A percentile compares a stretch with the other conserved stretches of the same genome.
Evolutionary conservation across 768 basidiomycete species (phyloP).

Genomic region (Tubosaeta sp.): DNA sequence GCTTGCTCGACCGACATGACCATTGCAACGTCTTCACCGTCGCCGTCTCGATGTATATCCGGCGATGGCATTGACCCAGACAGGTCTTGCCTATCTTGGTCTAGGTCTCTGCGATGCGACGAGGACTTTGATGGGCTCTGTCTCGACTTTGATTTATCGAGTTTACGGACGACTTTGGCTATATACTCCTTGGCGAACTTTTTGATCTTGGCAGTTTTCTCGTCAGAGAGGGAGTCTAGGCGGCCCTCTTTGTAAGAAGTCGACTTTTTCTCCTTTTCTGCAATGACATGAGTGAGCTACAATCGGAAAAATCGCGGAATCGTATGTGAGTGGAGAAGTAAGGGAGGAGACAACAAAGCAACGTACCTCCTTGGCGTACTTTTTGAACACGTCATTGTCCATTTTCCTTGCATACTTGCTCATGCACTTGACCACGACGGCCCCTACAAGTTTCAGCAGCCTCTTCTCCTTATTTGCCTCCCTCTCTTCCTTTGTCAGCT

Average conservation of each 20-base stretch:
- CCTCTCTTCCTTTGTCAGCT: slow-evolving; percentile 52
- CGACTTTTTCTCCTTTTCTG: slow-evolving; percentile 96
- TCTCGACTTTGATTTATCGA: slow-evolving; percentile 42
- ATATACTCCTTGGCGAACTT: slow-evolving; percentile 92
- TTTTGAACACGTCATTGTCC: slow-evolving; percentile 83
- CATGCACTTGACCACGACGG: slow-evolving; percentile 90
- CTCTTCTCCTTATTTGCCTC: slow-evolving; percentile 77
- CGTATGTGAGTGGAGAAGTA: neutral
- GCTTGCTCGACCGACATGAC: slow-evolving; percentile 41
- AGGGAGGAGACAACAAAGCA: neutral
- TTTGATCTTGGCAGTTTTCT: slow-evolving; percentile 87
- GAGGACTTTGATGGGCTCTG: slow-evolving; percentile 16
- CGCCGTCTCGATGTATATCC: slow-evolving; percentile 9
- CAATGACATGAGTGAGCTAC: slow-evolving; percentile 80
- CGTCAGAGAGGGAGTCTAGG: slow-evolving; percentile 75
- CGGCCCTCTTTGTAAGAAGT: slow-evolving; percentile 68
- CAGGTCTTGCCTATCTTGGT: slow-evolving; percentile 1
- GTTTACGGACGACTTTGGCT: slow-evolving; percentile 66
- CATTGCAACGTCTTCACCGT: slow-evolving; percentile 28
- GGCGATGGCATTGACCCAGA: slow-evolving; percentile 14
- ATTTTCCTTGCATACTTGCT: slow-evolving; percentile 78
- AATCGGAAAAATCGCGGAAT: no score
- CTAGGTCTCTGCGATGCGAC: slow-evolving; percentile 6
- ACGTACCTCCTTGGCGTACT: slow-evolving; percentile 88
- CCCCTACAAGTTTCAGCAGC: slow-evolving; percentile 76